A percentile compares a stretch with the other conserved stretches of the same genome.
These are phyloP conservation scores for Biancaea sappan DNA, from an alignment of 306 rosid species.

Conservation along the genomic window DNA sequence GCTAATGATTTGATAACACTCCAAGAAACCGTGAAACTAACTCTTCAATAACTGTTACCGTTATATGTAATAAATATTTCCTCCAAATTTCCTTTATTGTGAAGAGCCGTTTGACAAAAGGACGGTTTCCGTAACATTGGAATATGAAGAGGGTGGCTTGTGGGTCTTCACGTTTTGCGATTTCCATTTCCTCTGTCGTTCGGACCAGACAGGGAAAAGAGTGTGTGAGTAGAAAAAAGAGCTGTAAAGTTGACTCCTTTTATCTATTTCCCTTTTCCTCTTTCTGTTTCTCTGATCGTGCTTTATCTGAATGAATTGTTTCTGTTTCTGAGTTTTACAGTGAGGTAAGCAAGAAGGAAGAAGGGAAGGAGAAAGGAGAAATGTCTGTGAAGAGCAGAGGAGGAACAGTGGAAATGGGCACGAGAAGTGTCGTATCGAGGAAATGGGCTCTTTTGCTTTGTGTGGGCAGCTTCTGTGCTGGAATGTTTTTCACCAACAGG, in stretches of 20 bases:
- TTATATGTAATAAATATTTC: conserved; percentile 11
- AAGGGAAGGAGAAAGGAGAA: not conserved
- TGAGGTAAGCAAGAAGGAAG: conserved; percentile 27
- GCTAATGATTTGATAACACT: no score
- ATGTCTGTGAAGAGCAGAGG: conserved; percentile 72
- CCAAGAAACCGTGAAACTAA: conserved; percentile 28
- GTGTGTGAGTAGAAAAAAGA: conserved; percentile 7
- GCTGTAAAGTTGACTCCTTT: conserved; percentile 35
- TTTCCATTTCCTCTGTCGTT: conserved; percentile 29
- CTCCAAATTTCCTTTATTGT: not conserved
- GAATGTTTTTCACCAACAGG: conserved; percentile 82
- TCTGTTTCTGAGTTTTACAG: conserved; percentile 8
- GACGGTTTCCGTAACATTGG: conserved; percentile 37
- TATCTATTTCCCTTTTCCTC: not conserved
- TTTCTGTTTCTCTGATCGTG: conserved; percentile 15
- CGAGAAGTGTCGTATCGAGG: conserved; percentile 55
- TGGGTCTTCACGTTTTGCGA: conserved; percentile 31
- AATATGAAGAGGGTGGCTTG: conserved; percentile 27
- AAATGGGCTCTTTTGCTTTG: conserved; percentile 75
- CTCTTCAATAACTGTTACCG: conserved; percentile 38
- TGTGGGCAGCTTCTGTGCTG: conserved; percentile 82
- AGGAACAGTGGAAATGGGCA: conserved; percentile 46
- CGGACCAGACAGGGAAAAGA: conserved; percentile 10
- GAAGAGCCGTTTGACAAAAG: conserved; percentile 27
- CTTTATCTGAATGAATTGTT: not conserved